Evolutionary conservation across 148 eudicot species (phyloP).

Genomic region (Talinum fruticosum): DNA sequence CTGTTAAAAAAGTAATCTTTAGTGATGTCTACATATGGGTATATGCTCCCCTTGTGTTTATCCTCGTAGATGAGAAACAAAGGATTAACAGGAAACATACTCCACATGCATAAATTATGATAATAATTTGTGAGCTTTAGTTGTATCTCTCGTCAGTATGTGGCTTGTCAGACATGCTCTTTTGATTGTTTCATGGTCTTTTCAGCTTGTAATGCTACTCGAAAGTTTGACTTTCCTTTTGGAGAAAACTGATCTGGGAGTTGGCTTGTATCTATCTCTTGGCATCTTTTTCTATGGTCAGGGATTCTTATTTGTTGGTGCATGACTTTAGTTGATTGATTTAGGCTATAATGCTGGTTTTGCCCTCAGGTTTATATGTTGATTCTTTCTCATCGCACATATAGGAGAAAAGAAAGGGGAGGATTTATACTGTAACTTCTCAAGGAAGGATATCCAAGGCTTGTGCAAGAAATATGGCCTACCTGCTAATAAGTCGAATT

Average conservation of each 20-base stretch:
- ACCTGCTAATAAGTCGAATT: constrained; percentile 47
- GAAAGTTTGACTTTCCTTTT: neutral
- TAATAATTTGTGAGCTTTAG: neutral
- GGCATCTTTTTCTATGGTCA: neutral
- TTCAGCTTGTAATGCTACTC: neutral
- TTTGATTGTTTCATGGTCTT: neutral
- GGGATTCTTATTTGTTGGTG: neutral
- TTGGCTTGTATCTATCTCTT: neutral
- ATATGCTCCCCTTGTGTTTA: neutral
- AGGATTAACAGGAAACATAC: neutral
- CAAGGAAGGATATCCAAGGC: constrained; percentile 48
- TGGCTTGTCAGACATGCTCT: neutral
- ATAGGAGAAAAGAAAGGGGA: constrained; percentile 40
- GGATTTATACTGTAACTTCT: constrained; percentile 38
- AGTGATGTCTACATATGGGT: neutral
- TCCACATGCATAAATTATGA: neutral
- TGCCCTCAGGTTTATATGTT: constrained; percentile 24
- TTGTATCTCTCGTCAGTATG: neutral
- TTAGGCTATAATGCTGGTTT: constrained; percentile 9
- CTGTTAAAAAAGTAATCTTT: neutral
- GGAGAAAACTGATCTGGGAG: neutral
- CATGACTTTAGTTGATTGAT: constrained; percentile 5
- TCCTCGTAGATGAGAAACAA: neutral
- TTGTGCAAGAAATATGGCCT: constrained; percentile 55
- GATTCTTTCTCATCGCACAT: constrained; percentile 30